phyloP scores from a whole-genome alignment of 345 rosid genomes.

The Odontarrhena argentea region DNA sequence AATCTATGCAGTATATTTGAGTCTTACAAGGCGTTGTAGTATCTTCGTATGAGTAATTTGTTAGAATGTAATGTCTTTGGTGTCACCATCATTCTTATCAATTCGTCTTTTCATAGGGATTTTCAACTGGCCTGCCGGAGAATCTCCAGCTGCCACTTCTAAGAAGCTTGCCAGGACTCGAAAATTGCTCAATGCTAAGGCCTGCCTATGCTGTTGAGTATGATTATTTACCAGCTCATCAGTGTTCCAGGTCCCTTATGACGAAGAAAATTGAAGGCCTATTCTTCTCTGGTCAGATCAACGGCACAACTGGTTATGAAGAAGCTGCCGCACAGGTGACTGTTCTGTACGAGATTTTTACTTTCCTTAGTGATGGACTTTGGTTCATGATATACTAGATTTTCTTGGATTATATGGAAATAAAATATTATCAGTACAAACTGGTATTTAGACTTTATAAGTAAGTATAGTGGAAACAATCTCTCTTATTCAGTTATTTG shows the following conservation, averaged over 20 bases:
- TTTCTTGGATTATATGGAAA: constrained; percentile 7
- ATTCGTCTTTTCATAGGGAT: constrained; percentile 60
- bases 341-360: constrained; percentile 16
- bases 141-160: constrained; percentile 91
- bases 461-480: constrained; percentile 6
- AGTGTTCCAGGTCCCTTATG: constrained; percentile 93
- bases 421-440: constrained; percentile 11
- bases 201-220: constrained; percentile 99
- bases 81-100: constrained; percentile 15
- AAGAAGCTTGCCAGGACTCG: constrained; percentile 97
- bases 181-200: constrained; percentile 91
- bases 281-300: constrained; percentile 98
- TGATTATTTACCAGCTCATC: constrained; percentile 94
- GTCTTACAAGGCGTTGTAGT: constrained; percentile 1
- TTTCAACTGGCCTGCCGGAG: constrained; percentile 98
- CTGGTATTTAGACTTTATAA: constrained; percentile 13
- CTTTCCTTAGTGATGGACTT: constrained; percentile 25
- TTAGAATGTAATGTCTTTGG: constrained; percentile 19
- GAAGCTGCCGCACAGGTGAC: constrained; percentile 99
- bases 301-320: constrained; percentile 98
- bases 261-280: constrained; percentile 90
- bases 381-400: constrained; percentile 20
- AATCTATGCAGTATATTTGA: not conserved
- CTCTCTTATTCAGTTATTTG: not conserved
- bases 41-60: not conserved